Conservation (phyloP, 2,329 filamentous ascomycete genomes). For the Tothia fuscella region DNA sequence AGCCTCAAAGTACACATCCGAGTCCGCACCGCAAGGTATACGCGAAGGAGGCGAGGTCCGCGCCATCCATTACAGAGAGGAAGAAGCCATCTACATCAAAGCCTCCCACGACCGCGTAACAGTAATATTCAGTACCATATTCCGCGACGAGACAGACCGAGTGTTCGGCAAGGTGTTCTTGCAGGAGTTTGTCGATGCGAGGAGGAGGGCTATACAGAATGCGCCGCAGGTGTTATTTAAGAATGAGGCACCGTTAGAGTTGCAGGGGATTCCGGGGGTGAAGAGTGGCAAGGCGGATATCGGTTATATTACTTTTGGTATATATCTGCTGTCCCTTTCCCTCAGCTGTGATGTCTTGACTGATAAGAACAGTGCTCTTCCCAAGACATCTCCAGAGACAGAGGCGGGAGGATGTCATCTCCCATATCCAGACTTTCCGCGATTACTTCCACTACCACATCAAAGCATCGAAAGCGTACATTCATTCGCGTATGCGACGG, state of each 20-base stretch:
- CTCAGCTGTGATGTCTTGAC: constrained; percentile 15
- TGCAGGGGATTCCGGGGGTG: constrained; percentile 79
- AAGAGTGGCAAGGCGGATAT: constrained; percentile 70
- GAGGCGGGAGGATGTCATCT: constrained; percentile 88
- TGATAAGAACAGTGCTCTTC: constrained; percentile 61
- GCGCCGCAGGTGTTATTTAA: constrained; percentile 94
- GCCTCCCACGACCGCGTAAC: constrained; percentile 95
- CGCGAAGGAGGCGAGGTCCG: constrained; percentile 84
- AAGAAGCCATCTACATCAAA: constrained; percentile 98
- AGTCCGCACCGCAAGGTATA: constrained; percentile 85
- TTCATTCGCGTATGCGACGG: constrained; percentile 95
- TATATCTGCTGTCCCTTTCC: constrained; percentile 16
- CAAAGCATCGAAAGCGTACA: constrained; percentile 98
- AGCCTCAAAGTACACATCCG: constrained; percentile 82
- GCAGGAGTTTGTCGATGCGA: constrained; percentile 87
- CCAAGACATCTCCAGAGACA: constrained; percentile 86
- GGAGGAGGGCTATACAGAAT: constrained; percentile 91
- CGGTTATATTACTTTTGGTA: constrained; percentile 97
- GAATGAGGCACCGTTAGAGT: constrained; percentile 84
- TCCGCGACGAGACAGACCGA: constrained; percentile 92
- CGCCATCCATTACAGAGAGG: constrained; percentile 95
- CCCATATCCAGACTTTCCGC: constrained; percentile 98
- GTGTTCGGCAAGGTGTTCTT: constrained; percentile 95
- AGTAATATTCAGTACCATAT: constrained; percentile 97
- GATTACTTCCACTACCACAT: constrained; percentile 99